Conservation (phyloP, 257 asterid genomes). For the Echites panduratus region DNA sequence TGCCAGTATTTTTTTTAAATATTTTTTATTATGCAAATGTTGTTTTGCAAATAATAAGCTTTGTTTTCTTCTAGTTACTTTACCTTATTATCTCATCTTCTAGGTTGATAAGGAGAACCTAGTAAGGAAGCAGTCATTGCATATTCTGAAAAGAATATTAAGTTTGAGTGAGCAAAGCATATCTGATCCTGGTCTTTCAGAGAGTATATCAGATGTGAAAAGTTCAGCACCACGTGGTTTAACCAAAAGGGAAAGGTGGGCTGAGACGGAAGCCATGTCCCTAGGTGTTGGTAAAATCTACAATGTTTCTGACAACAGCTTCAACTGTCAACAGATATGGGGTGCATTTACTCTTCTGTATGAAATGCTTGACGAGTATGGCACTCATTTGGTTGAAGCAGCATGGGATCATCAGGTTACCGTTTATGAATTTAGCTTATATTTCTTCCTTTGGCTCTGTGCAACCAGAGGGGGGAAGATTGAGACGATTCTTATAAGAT, state of each 20-base stretch:
- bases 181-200: conserved; percentile 32
- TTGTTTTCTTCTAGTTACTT: neutral
- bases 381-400: conserved; percentile 97
- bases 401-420: conserved; percentile 97
- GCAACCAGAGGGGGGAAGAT: neutral
- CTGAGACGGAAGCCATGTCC: conserved; percentile 80
- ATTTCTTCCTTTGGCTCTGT: neutral
- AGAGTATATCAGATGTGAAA: conserved; percentile 34
- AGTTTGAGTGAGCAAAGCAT: conserved; percentile 46
- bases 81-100: conserved; percentile 7
- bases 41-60: neutral
- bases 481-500: neutral
- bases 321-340: conserved; percentile 59
- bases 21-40: neutral
- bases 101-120: conserved; percentile 73
- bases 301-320: conserved; percentile 33
- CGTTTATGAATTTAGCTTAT: conserved; percentile 4
- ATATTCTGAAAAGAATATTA: conserved; percentile 54
- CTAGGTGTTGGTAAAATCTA: conserved; percentile 68
- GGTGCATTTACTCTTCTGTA: conserved; percentile 81
- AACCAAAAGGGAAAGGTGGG: conserved; percentile 83
- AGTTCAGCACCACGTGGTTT: conserved; percentile 31
- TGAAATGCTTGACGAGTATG: conserved; percentile 98
- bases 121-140: conserved; percentile 74
- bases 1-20: neutral